Percentiles rank a stretch among this genome's conserved stretches.
phyloP scores from a whole-genome alignment of 352 stramenopile species.

The Pythium pectinolyticum region DNA sequence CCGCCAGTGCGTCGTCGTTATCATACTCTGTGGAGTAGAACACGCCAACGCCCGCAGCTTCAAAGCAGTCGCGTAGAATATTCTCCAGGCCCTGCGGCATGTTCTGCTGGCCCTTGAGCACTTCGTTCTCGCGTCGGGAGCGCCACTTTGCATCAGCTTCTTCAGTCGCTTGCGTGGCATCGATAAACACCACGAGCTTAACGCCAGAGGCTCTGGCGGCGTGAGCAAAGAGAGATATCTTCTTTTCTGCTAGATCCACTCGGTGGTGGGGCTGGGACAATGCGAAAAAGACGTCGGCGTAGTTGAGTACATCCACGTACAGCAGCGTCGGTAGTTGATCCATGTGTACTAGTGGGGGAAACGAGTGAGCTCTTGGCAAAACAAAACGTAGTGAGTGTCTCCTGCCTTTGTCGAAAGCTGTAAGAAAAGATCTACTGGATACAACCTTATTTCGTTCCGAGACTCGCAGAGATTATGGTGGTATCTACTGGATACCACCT shows the following conservation, averaged over 20 bases:
- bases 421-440: too few species aligned
- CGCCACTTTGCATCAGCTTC: background rate
- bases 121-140: background rate
- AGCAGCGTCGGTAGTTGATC: background rate
- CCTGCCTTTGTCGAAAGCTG: too few species aligned
- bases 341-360: background rate
- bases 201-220: background rate
- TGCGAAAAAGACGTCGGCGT: background rate
- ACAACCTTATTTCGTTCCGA: too few species aligned
- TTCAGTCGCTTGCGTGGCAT: background rate
- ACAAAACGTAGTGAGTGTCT: too few species aligned
- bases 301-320: slow-evolving; percentile 1
- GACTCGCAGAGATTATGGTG: too few species aligned
- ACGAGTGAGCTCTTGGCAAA: background rate
- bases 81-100: background rate
- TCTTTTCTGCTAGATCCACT: background rate
- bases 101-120: background rate
- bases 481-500: too few species aligned
- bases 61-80: background rate
- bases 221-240: background rate
- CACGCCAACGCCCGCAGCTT: background rate
- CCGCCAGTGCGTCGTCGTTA: background rate
- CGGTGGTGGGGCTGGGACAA: background rate
- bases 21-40: background rate
- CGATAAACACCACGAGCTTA: background rate